Evolutionary conservation across 2,329 filamentous ascomycete species (phyloP), one percentile per base, ranked within the genome.

Genomic region (Graphiopsis chlorocephala): DNA sequence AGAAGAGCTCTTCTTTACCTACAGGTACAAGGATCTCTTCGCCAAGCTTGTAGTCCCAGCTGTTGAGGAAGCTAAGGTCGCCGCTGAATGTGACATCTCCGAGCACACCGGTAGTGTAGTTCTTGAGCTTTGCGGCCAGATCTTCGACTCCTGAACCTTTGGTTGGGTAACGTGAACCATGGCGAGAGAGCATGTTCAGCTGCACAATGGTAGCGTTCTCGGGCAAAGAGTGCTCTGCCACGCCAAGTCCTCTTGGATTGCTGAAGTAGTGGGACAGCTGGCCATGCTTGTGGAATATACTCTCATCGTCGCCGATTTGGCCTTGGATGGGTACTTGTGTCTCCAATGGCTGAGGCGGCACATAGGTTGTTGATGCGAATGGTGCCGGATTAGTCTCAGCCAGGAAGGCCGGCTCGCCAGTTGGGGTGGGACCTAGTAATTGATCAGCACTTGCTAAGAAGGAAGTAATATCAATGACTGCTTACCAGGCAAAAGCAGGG

Each of bases 141-240:
- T 73, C 72, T 20, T 80, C 77, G 11, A 89, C 84, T 31, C 84
- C 83, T 35, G 85, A 81, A 0, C 83, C 83, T 3, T 80, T 79
- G 2, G 90, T 90, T 0, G 90, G 90, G 75, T 93, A 93, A 15
- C 90, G 83, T 45, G 88, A 83, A 10, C 90, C 90, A 73, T 93
- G 90, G 1, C 90, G 85, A 14, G 88, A 89, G 4, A 92, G 80
- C 86, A 92, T 88, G 78, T 90, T 80, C 52, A 93, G 79, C 78
- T 91, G 88, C 29, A 88, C 80, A 58, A 92, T 90, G 65, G 89
- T 86, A 0, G 89, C 85, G 14, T 86, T 89, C 7, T 80, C 75
- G 0, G 89, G 90, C 17, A 91, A 75, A 3, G 89, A 82, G 70
- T 89, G 90, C 76, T 93, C 90, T 17, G 89, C 80, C 0, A 91